Evolutionary conservation across 2,329 filamentous ascomycete genomes (phyloP).

Genomic region (Aspergillus sp.): DNA sequence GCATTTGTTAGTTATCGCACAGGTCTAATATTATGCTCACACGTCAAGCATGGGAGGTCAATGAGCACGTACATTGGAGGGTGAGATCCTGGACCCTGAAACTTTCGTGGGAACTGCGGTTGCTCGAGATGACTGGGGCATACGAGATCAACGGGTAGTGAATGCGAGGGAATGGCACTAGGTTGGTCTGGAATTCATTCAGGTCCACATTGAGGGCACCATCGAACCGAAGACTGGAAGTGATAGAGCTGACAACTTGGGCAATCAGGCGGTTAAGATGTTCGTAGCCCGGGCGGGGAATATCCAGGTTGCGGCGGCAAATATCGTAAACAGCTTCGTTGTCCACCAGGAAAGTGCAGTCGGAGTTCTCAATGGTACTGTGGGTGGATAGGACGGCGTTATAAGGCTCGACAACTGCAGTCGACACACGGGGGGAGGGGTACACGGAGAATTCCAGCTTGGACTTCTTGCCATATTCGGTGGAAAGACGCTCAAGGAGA

Average conservation of each 20-base stretch:
- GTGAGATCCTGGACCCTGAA: conserved; percentile 79
- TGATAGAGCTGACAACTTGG: conserved; percentile 68
- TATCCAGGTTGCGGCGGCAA: conserved; percentile 64
- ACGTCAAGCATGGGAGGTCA: not conserved
- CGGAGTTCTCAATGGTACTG: conserved; percentile 66
- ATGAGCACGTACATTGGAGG: conserved; percentile 55
- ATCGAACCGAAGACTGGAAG: conserved; percentile 64
- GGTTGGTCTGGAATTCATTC: conserved; percentile 69
- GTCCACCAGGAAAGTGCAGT: conserved; percentile 68
- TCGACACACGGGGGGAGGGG: conserved; percentile 63
- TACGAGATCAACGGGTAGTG: conserved; percentile 68
- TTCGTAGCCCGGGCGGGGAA: conserved; percentile 63
- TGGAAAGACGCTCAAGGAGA: conserved; percentile 62
- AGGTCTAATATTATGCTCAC: not conserved
- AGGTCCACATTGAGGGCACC: conserved; percentile 67
- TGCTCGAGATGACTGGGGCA: conserved; percentile 63
- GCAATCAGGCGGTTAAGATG: conserved; percentile 67
- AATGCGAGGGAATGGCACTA: conserved; percentile 67
- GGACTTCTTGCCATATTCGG: conserved; percentile 67
- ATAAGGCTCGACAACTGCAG: conserved; percentile 68
- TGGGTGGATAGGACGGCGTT: conserved; percentile 58
- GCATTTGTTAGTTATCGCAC: conserved; percentile 10
- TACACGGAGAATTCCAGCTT: conserved; percentile 69
- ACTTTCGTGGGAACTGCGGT: conserved; percentile 81
- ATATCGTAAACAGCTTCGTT: conserved; percentile 70